Evolutionary conservation across 805 yeast species (phyloP).

Genomic region (Kodamaea kakaduensis): DNA sequence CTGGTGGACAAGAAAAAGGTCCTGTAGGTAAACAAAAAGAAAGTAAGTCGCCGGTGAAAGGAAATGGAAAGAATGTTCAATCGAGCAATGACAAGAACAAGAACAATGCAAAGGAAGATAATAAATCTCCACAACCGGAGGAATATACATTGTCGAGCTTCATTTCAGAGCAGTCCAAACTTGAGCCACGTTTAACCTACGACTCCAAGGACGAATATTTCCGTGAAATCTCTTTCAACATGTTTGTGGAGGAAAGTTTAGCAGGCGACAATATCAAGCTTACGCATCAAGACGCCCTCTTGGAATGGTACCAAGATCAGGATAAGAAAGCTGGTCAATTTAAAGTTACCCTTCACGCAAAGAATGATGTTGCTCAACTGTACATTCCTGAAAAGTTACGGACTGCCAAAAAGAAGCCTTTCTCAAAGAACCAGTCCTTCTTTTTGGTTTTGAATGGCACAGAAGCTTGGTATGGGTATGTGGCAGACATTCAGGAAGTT

Average conservation of each 20-base stretch:
- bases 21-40: no score
- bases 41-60: background rate
- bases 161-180: conserved; percentile 7
- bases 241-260: conserved; percentile 58
- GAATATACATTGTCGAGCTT: conserved; percentile 7
- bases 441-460: conserved; percentile 49
- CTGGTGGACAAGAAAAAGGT: no score
- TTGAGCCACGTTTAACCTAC: conserved; percentile 43
- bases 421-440: conserved; percentile 54
- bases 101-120: conserved; percentile 1
- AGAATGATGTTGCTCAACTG: conserved; percentile 47
- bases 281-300: conserved; percentile 39
- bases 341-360: conserved; percentile 39
- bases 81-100: background rate
- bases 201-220: conserved; percentile 50
- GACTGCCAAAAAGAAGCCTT: conserved; percentile 55
- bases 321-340: conserved; percentile 38
- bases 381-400: conserved; percentile 49
- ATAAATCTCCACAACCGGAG: conserved; percentile 4
- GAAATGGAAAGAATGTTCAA: conserved; percentile 1
- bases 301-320: conserved; percentile 50
- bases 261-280: conserved; percentile 37
- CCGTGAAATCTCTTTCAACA: conserved; percentile 55
- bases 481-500: conserved; percentile 30
- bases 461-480: conserved; percentile 57